Evolutionary conservation across 176 grass and related monocot species (phyloP).

Genomic region (Olyra latifolia): DNA sequence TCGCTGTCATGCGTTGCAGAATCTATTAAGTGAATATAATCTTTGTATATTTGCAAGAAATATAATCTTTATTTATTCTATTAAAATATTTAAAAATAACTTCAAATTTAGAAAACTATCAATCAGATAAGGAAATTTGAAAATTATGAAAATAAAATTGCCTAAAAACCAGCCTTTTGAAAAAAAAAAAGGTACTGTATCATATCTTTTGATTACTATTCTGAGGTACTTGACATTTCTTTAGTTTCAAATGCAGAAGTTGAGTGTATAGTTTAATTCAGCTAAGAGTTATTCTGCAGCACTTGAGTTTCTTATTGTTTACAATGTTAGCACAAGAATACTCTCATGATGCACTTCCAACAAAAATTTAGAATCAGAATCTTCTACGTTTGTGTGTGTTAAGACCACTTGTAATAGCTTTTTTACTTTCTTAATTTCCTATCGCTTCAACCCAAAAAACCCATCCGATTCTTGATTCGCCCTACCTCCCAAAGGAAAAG

Average conservation of each 20-base stretch:
- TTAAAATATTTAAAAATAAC: too few species aligned
- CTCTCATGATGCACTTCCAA: background rate
- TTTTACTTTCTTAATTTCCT: background rate
- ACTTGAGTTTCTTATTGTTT: background rate
- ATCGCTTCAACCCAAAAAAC: background rate
- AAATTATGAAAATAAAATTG: too few species aligned
- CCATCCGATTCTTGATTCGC: background rate
- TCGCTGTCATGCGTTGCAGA: too few species aligned
- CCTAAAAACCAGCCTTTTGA: too few species aligned
- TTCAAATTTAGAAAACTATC: too few species aligned
- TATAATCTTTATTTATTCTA: too few species aligned
- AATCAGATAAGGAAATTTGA: too few species aligned
- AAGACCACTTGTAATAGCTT: background rate
- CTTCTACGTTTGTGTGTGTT: background rate
- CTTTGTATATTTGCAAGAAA: too few species aligned
- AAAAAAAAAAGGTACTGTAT: too few species aligned
- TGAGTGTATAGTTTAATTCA: background rate
- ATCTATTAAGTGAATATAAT: too few species aligned
- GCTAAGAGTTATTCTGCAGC: background rate
- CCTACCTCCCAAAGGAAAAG: conserved; percentile 21
- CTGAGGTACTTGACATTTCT: background rate
- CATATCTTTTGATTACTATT: too few species aligned
- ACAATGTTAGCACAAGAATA: background rate
- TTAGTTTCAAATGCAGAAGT: background rate
- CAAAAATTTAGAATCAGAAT: background rate